These are phyloP conservation scores for Solanum tarijense DNA, from an alignment of 257 asterid genomes.

Conservation along the genomic window DNA sequence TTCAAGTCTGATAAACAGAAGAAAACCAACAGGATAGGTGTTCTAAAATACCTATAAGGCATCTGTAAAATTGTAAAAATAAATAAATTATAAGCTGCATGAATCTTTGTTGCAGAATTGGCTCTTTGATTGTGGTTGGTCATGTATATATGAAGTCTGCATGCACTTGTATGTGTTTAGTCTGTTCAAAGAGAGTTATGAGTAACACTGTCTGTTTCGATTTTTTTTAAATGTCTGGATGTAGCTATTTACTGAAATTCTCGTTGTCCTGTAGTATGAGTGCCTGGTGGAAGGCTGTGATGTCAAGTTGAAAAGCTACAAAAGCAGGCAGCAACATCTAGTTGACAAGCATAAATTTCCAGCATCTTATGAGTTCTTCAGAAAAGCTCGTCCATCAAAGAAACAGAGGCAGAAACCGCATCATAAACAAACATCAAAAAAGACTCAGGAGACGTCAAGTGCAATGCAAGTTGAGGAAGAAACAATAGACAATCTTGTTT, in stretches of 20 bases:
- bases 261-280: slow-evolving; percentile 46
- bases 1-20: background rate
- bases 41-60: background rate
- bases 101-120: background rate
- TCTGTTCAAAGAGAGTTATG: background rate
- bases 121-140: background rate
- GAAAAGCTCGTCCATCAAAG: slow-evolving; percentile 72
- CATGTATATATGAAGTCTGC: background rate
- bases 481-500: slow-evolving; percentile 50
- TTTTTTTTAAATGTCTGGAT: background rate
- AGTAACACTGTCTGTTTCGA: background rate
- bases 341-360: slow-evolving; percentile 88
- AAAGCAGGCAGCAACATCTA: slow-evolving; percentile 84
- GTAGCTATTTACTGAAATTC: background rate
- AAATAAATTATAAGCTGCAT: background rate
- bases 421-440: slow-evolving; percentile 20
- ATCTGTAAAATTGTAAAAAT: background rate
- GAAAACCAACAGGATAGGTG: background rate
- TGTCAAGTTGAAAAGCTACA: slow-evolving; percentile 71
- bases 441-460: slow-evolving; percentile 28
- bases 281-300: slow-evolving; percentile 97
- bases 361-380: slow-evolving; percentile 68
- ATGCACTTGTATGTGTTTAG: background rate
- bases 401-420: slow-evolving; percentile 61
- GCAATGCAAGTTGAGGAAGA: slow-evolving; percentile 78